A percentile compares a stretch with the other conserved stretches of the same genome.
These are phyloP conservation scores for Hypericum androsaemum DNA, from an alignment of 345 rosid genomes.

Conservation along the genomic window DNA sequence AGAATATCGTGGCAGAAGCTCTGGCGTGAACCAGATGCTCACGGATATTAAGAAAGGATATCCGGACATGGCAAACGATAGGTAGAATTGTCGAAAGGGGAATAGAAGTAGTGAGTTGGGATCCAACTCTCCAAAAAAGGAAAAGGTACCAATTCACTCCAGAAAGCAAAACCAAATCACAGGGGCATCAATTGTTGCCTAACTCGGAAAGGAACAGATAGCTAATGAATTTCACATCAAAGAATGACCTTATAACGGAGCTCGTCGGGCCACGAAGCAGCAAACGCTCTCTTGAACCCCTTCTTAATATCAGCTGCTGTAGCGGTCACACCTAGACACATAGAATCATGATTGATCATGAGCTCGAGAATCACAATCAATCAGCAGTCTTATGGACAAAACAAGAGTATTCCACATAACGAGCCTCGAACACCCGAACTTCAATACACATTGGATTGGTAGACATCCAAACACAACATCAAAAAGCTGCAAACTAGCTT, in stretches of 20 bases:
- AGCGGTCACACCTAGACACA: constrained; percentile 42
- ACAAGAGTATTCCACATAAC: too few relatives aligned
- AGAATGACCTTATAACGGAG: constrained; percentile 67
- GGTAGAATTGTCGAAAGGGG: too few relatives aligned
- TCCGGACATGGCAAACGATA: too few relatives aligned
- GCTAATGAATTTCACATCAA: too few relatives aligned
- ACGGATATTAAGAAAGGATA: too few relatives aligned
- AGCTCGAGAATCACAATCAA: background rate
- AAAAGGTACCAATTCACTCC: too few relatives aligned
- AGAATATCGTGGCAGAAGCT: background rate
- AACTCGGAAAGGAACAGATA: background rate
- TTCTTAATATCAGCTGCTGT: constrained; percentile 62
- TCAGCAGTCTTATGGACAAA: background rate
- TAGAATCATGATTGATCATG: constrained; percentile 6
- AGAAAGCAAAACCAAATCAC: background rate
- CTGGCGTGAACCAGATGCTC: too few relatives aligned
- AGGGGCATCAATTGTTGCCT: background rate
- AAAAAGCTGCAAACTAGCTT: too few relatives aligned
- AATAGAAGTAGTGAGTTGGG: too few relatives aligned
- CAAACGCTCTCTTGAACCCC: constrained; percentile 76
- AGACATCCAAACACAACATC: too few relatives aligned
- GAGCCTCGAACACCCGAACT: constrained; percentile 5
- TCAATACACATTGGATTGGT: too few relatives aligned
- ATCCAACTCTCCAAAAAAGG: background rate
- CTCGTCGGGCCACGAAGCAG: constrained; percentile 74